Base-by-base conservation (phyloP, 305 asterid species). In the Andrographis paniculata region DNA sequence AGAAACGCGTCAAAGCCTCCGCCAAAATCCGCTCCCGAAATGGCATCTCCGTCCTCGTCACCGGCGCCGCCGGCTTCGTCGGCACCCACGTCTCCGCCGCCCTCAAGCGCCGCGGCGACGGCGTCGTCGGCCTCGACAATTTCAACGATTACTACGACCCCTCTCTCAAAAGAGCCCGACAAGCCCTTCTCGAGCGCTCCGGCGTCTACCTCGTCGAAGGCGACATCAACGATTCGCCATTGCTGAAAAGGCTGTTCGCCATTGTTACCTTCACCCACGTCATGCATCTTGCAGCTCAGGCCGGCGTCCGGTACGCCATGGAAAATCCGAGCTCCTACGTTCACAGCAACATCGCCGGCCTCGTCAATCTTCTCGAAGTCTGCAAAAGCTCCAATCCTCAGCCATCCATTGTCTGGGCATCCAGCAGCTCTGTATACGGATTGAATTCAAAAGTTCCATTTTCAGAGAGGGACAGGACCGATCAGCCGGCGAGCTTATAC, bases 281-380 rank as follows among this genome's bases (percentile, higher is more conserved):
- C 45, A 87, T 87, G 97, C 97, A 87, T 73, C 71, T 87, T 39
- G 96, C 96, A 6, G 96, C 96, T 0, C 96, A 87, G 68, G 96
- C 96, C 0, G 96, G 96, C 5, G 97, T 87, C 1, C 54, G 94
- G 2, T 84, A 87, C 23, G 97, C 97, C 21, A 87, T 87, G 97
- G 84, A 84, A 62, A 87, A 87, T 70, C 97, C 97, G 13, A 63
- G 94, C 61, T 87, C 97, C 8, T 87, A 87, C 59, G 86, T 84
- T 19, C 97, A 80, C 56, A 84, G 95, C 57, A 87, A 87, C 52
- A 87, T 87, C 18, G 97, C 97, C 0, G 97, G 97, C 17, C 62
- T 87, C 2, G 97, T 87, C 50, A 80, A 53, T 49, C 21, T 87
- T 56, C 84, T 87, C 41, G 97, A 87, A 64, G 82, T 84, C 58